These are phyloP conservation scores for Pleurotus ostreatus DNA, from an alignment of 768 basidiomycete genomes.

Conservation along the genomic window DNA sequence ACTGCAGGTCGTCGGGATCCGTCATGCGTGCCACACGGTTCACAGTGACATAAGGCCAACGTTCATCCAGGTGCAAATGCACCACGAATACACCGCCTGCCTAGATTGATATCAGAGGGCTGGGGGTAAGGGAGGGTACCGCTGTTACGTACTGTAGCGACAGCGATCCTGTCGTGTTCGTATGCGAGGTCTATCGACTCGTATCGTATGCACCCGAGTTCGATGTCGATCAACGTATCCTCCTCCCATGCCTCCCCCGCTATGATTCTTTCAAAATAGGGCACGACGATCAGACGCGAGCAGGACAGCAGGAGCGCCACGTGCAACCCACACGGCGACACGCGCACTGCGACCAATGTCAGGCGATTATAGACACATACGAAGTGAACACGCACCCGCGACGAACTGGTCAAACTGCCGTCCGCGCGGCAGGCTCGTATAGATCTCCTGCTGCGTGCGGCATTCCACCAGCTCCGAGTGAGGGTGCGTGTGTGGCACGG, in stretches of 20 bases:
- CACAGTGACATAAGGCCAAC: slow-evolving; percentile 17
- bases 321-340: slow-evolving; percentile 47
- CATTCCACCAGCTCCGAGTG: too few species aligned
- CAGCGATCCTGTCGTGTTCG: slow-evolving; percentile 37
- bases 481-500: too few species aligned
- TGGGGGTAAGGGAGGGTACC: slow-evolving; percentile 9
- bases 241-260: slow-evolving; percentile 20
- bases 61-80: not conserved
- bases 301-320: slow-evolving; percentile 34
- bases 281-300: slow-evolving; percentile 38
- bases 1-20: slow-evolving; percentile 21
- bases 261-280: slow-evolving; percentile 36
- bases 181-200: slow-evolving; percentile 47
- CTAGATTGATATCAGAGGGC: slow-evolving; percentile 22
- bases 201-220: slow-evolving; percentile 33
- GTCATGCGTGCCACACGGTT: slow-evolving; percentile 27
- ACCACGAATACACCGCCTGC: slow-evolving; percentile 10
- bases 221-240: slow-evolving; percentile 33
- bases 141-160: slow-evolving; percentile 39
- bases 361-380: not conserved
- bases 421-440: not conserved
- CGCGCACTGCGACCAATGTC: slow-evolving; percentile 29
- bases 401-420: slow-evolving; percentile 38
- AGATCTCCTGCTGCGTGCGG: too few species aligned
- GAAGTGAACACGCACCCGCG: slow-evolving; percentile 30